These are phyloP conservation scores for Eremomyces bilateralis DNA, from an alignment of 495 filamentous ascomycete genomes.

Conservation along the genomic window DNA sequence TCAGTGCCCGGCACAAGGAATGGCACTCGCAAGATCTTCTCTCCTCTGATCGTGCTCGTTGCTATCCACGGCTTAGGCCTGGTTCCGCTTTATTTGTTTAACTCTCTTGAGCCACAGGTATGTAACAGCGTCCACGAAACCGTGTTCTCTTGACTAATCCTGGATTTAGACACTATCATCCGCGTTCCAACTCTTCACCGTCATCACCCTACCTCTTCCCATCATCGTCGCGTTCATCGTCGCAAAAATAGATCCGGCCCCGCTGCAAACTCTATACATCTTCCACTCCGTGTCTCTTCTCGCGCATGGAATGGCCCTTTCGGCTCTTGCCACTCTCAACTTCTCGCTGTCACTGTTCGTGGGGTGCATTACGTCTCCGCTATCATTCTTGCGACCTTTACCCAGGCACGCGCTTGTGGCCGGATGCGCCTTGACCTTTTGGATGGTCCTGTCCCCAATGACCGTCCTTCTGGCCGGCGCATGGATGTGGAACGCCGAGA, in stretches of 20 bases:
- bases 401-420: too few species aligned
- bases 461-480: slow-evolving; percentile 19
- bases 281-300: slow-evolving; percentile 84
- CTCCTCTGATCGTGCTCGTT: slow-evolving; percentile 53
- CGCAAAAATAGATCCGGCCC: slow-evolving; percentile 28
- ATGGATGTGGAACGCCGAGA: slow-evolving; percentile 25
- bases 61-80: slow-evolving; percentile 56
- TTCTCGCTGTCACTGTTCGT: slow-evolving; percentile 80
- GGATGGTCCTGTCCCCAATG: background rate
- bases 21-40: slow-evolving; percentile 49
- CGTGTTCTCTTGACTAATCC: too few species aligned
- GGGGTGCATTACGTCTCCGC: slow-evolving; percentile 52
- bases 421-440: too few species aligned
- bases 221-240: slow-evolving; percentile 29
- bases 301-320: slow-evolving; percentile 73
- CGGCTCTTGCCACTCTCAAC: slow-evolving; percentile 85
- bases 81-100: slow-evolving; percentile 72
- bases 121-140: too few species aligned
- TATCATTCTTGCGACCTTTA: slow-evolving; percentile 47
- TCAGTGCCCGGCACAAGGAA: too few species aligned
- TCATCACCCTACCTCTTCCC: slow-evolving; percentile 37
- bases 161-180: background rate
- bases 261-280: slow-evolving; percentile 42
- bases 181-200: slow-evolving; percentile 24
- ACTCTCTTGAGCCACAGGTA: too few species aligned